Base-by-base conservation (phyloP, 2,329 filamentous ascomycete genomes). In the Penicillium sp. region DNA sequence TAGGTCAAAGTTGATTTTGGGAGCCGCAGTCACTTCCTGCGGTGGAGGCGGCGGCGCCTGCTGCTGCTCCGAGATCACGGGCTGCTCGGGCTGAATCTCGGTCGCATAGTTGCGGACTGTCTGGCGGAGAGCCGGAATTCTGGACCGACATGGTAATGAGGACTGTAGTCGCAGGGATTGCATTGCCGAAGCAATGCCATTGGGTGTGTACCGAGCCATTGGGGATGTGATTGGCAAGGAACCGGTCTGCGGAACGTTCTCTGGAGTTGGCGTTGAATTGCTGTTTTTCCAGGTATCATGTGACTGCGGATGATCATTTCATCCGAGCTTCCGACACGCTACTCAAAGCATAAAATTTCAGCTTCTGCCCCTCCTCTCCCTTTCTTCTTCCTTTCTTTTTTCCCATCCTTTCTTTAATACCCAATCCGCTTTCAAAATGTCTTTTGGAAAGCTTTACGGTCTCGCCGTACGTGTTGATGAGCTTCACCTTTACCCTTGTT, bases 361-460 rank as follows among this genome's bases (percentile, higher is more conserved):
- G 21, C 44, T 43, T 42, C 39, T 60, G 63, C 64, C 64, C 64
- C 64, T 65, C 64, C 53, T 39, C 44, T 35, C 48, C 31, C 31
- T 29, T 57, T 50, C 39, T 54, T 44, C 45, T 59, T 51, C 44
- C 58, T 58, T 49, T 27, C 47, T 50, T 52, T 48, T 35, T 55
- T 49, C 55, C 44, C 55, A 54, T 54, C 47, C 54, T 50, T 43
- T 52, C 39, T 60, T 59, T 64, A 52, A 53, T 55, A 53, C 55
- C 45, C 62, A 52, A 57, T 52, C 55, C 58, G 54, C 52, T 59
- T 62, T 71, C 82, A 91, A 85, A 79, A 96, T 96, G 90, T 85
- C 90, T 77, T 98, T 99, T 86, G 95, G 95, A 83, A 99, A 96
- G 85, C 87, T 99, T 75, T 98, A 95, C 87, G 90, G 89, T 77